phyloP scores from a whole-genome alignment of 2,329 filamentous ascomycete species.

The Pezicula radicicola region DNA sequence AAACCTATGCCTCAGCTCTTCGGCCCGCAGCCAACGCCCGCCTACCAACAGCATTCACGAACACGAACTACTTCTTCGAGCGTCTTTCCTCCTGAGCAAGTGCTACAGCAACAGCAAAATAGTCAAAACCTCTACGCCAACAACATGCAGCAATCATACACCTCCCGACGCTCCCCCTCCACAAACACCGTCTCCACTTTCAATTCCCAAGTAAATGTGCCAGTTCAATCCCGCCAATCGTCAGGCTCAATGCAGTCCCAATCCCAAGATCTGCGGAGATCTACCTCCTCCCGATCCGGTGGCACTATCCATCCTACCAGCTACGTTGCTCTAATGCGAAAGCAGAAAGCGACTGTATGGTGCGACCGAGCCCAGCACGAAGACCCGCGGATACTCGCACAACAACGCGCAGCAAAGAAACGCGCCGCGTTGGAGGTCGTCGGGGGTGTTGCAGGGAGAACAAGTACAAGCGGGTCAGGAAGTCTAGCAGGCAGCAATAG shows the following conservation, averaged over 20 bases:
- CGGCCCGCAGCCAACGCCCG: slow-evolving; percentile 23
- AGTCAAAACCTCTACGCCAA: slow-evolving; percentile 26
- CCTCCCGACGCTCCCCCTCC: slow-evolving; percentile 57
- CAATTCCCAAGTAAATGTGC: slow-evolving; percentile 45
- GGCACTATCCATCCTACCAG: slow-evolving; percentile 52
- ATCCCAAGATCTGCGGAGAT: slow-evolving; percentile 67
- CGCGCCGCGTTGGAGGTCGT: slow-evolving; percentile 81
- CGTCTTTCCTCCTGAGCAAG: slow-evolving; percentile 20
- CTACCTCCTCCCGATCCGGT: slow-evolving; percentile 75
- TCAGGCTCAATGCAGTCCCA: slow-evolving; percentile 17
- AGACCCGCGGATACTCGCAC: slow-evolving; percentile 78
- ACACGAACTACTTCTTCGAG: slow-evolving; percentile 36
- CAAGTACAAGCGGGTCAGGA: slow-evolving; percentile 32
- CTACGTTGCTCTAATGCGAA: slow-evolving; percentile 93
- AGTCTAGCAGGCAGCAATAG: slow-evolving; percentile 39
- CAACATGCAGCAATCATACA: slow-evolving; percentile 27
- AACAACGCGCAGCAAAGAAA: slow-evolving; percentile 84
- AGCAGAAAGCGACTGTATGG: slow-evolving; percentile 98
- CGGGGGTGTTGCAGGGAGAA: slow-evolving; percentile 45
- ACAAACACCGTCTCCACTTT: slow-evolving; percentile 71
- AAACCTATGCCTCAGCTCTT: slow-evolving; percentile 4
- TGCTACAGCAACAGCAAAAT: slow-evolving; percentile 24
- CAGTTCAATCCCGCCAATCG: slow-evolving; percentile 49
- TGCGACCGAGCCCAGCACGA: slow-evolving; percentile 92
- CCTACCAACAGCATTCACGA: slow-evolving; percentile 16